Evolutionary conservation across 352 stramenopile species (phyloP).

Genomic region (Globisporangium heterothallicum): DNA sequence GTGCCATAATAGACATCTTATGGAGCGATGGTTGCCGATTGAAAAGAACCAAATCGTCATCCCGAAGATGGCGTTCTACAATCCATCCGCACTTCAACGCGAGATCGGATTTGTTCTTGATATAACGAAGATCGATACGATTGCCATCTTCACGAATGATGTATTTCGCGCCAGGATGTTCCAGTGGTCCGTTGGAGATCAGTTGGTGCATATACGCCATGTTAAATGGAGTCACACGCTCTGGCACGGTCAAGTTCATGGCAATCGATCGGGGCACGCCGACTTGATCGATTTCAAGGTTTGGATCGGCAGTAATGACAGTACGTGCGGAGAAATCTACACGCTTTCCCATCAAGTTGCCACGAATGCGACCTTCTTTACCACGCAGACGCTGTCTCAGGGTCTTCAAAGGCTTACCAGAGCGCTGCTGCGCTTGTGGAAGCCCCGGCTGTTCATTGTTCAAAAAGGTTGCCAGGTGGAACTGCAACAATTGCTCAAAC

Average conservation of each 20-base stretch:
- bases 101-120: slow-evolving; percentile 96
- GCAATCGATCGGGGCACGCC: slow-evolving; percentile 97
- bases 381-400: slow-evolving; percentile 93
- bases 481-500: slow-evolving; percentile 84
- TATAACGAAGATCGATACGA: slow-evolving; percentile 97
- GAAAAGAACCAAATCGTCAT: slow-evolving; percentile 99
- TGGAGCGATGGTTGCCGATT: slow-evolving; percentile 99
- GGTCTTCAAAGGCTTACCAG: slow-evolving; percentile 97
- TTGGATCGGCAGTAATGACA: slow-evolving; percentile 99
- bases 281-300: slow-evolving; percentile 98
- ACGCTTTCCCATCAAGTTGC: slow-evolving; percentile 99
- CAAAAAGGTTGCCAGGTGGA: slow-evolving; percentile 90
- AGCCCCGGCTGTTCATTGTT: slow-evolving; percentile 98
- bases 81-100: slow-evolving; percentile 97
- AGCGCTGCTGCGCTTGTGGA: slow-evolving; percentile 95
- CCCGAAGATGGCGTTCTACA: slow-evolving; percentile 96
- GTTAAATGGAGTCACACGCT: slow-evolving; percentile 99
- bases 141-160: slow-evolving; percentile 97
- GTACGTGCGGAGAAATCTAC: slow-evolving; percentile 99
- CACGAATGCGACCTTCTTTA: slow-evolving; percentile 98
- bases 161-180: slow-evolving; percentile 97
- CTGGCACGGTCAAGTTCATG: slow-evolving; percentile 98
- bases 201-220: slow-evolving; percentile 93
- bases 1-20: slow-evolving; percentile 99
- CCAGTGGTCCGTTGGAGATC: slow-evolving; percentile 94